Base-by-base conservation (phyloP, 371 early-diverging fungal species). In the Massospora cicadina region DNA sequence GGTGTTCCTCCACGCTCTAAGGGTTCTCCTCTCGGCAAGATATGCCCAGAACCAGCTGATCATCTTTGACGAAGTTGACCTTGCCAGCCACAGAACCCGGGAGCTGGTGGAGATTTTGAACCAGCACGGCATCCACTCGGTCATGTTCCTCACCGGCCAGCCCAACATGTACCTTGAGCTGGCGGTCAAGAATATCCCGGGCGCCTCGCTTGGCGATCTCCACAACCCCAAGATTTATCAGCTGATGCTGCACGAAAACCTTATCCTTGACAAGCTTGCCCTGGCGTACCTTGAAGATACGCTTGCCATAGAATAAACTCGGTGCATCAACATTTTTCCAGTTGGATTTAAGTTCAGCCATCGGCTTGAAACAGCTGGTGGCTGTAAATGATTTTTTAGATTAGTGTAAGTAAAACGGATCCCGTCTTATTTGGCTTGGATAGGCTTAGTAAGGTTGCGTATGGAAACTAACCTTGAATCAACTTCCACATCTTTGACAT, bases 1-100 rank as follows among this genome's bases (percentile, higher is more conserved):
- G 72, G 90, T 94, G 1, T 90, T 89, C 75, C 78, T 83, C 55
- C 70, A 82, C 64, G 95, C 86, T 63, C 75, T 95, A 63, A 82
- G 93, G 33, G 77, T 86, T 24, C 93, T 90, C 0, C 75, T 96
- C 17, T 86, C 92, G 28, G 80, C 89, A 43, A 96, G 95, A 74
- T 93, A 84, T 71, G 79, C 81, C 2, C 94, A 93, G 77, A 84
- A 90, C 71, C 91, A 95, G 72, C 71, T 96, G 56, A 72, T 84
- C 10, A 74, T 95, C 56, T 91, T 94, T 1, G 89, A 93, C 65
- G 72, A 75, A n/a, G 68, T 93, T 31, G 55, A 72, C 10, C 29
- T 84, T 27, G 74, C 75, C 27, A 77, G 79, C 10, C 77, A 71
- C 68, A 82, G 79, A 68, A 84, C 84, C 2, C 70, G 75, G 33